phyloP scores from a whole-genome alignment of 2,329 filamentous ascomycete species.

The Ilyonectria sp. region DNA sequence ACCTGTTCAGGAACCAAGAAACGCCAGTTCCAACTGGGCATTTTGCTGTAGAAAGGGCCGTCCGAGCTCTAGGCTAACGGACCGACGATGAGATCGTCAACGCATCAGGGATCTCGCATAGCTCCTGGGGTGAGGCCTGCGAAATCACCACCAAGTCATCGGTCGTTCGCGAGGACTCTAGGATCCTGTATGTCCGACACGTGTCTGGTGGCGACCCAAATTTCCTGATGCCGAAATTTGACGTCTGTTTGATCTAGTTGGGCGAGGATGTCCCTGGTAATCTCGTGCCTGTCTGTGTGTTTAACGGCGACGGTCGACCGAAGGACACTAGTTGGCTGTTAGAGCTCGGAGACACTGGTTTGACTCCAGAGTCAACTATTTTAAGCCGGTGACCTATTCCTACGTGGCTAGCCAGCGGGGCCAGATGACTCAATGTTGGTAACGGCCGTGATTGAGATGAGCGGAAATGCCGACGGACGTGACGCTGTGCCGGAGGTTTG shows the following conservation, averaged over 20 bases:
- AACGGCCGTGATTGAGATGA: background rate
- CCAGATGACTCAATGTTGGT: background rate
- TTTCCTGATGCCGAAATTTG: constrained; percentile 29
- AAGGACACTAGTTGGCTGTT: background rate
- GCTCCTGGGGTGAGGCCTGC: constrained; percentile 31
- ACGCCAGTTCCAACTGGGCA: constrained; percentile 34
- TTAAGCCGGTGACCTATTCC: background rate
- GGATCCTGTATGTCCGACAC: constrained; percentile 37
- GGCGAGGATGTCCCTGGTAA: constrained; percentile 40
- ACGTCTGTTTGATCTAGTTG: constrained; percentile 11
- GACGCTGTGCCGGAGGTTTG: background rate
- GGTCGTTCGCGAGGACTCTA: constrained; percentile 18
- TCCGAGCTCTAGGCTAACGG: constrained; percentile 37
- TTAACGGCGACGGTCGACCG: background rate
- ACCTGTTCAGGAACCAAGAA: constrained; percentile 4
- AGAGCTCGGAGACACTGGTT: background rate
- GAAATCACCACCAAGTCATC: constrained; percentile 14
- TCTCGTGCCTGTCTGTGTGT: constrained; percentile 15
- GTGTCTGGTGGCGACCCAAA: constrained; percentile 36
- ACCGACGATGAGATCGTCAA: constrained; percentile 41
- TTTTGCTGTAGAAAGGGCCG: constrained; percentile 15
- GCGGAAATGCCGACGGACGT: constrained; percentile 5
- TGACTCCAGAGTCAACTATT: background rate
- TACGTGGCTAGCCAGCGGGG: no score
- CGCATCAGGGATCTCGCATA: constrained; percentile 38